These are phyloP conservation scores for Metschnikowia picachoensis DNA, from an alignment of 805 yeast species.

Conservation along the genomic window DNA sequence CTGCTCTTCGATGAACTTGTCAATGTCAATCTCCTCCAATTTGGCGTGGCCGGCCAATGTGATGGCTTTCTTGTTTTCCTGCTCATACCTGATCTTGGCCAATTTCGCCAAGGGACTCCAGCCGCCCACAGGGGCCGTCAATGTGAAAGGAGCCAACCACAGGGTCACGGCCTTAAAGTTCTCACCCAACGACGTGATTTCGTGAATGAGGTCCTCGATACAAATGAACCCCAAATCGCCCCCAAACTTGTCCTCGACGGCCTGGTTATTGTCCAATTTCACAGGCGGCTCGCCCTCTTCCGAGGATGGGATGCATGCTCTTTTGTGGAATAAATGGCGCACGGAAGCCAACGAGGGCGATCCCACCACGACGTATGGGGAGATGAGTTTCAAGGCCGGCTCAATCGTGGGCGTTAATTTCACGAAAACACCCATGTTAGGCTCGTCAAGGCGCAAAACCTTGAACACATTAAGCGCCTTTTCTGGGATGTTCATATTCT, in stretches of 20 bases:
- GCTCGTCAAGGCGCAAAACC: conserved; percentile 56
- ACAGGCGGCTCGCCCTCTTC: conserved; percentile 34
- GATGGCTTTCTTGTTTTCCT: conserved; percentile 45
- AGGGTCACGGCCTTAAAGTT: conserved; percentile 55
- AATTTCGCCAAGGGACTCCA: conserved; percentile 71
- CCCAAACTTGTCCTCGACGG: conserved; percentile 69
- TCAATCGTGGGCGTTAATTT: conserved; percentile 55
- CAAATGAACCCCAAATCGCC: conserved; percentile 61
- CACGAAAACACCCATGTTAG: conserved; percentile 69
- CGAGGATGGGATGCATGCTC: conserved; percentile 52
- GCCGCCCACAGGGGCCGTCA: conserved; percentile 68
- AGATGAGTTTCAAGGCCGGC: conserved; percentile 61
- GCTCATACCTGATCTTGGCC: conserved; percentile 55
- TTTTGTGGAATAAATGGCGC: conserved; percentile 70
- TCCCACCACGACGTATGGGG: conserved; percentile 74
- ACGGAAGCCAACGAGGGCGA: conserved; percentile 69
- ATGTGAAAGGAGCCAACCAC: conserved; percentile 67
- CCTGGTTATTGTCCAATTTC: conserved; percentile 67
- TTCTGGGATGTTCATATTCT: conserved; percentile 60
- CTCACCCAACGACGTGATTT: conserved; percentile 60
- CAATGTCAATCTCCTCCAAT: conserved; percentile 69
- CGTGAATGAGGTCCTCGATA: conserved; percentile 77
- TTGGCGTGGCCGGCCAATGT: conserved; percentile 64
- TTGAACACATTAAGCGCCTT: conserved; percentile 57
- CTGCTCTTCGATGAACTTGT: conserved; percentile 61